Conservation (phyloP, 345 rosid species). For the Gossypioides kirkii region DNA sequence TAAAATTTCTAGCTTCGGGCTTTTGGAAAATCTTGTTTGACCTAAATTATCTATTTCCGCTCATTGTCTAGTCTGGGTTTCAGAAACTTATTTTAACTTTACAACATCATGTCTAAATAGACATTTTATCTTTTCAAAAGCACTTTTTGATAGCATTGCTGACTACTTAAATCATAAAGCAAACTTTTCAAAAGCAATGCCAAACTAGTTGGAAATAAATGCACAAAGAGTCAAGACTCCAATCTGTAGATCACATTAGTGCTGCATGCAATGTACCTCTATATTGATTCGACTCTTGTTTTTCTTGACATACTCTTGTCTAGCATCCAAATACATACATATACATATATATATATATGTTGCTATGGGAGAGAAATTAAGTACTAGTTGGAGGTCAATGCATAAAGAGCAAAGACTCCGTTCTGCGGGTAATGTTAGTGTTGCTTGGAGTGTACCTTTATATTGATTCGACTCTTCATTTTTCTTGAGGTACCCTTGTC, state of each 20-base stretch:
- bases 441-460: not conserved
- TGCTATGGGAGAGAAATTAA: not conserved
- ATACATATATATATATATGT: not conserved
- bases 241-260: not conserved
- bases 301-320: not conserved
- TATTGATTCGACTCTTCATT: not conserved
- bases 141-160: too few species aligned
- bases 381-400: not conserved
- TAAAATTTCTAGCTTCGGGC: too few species aligned
- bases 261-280: not conserved
- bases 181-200: too few species aligned
- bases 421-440: not conserved
- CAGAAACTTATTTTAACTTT: too few species aligned
- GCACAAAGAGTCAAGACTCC: too few species aligned
- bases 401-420: not conserved
- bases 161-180: too few species aligned
- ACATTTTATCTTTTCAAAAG: too few species aligned
- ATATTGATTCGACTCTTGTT: not conserved
- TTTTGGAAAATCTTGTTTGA: too few species aligned
- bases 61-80: too few species aligned
- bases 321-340: not conserved
- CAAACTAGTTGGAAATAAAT: not conserved
- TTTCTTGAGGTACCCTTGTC: not conserved
- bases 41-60: too few species aligned
- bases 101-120: too few species aligned